These are phyloP conservation scores for Neurospora sp. DNA, from an alignment of 495 filamentous ascomycete genomes.

Conservation along the genomic window DNA sequence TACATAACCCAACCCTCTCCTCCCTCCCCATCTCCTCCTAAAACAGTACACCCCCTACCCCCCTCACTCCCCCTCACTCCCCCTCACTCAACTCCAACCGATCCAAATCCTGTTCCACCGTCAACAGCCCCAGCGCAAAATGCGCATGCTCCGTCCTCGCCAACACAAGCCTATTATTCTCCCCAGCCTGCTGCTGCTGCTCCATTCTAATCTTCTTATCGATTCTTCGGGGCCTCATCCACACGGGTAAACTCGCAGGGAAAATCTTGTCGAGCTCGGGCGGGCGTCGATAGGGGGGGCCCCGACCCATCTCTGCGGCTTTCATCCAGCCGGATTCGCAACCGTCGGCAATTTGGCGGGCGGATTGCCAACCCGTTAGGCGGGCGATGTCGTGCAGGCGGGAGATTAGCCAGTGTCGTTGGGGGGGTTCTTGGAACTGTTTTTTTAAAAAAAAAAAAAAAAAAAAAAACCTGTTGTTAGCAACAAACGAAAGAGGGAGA, in stretches of 20 bases:
- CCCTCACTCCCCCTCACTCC: background rate
- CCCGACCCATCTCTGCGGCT: constrained; percentile 58
- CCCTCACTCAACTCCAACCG: constrained; percentile 29
- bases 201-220: constrained; percentile 26
- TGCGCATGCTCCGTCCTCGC: constrained; percentile 39
- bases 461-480: too few species aligned
- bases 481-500: too few species aligned
- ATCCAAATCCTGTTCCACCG: constrained; percentile 42
- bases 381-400: constrained; percentile 65
- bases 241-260: constrained; percentile 22
- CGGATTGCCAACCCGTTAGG: constrained; percentile 79
- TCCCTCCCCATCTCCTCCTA: too few species aligned
- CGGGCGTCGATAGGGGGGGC: constrained; percentile 60
- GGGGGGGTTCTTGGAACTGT: constrained; percentile 44
- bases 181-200: constrained; percentile 23
- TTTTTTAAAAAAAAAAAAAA: too few species aligned
- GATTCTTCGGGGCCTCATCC: constrained; percentile 30
- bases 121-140: constrained; percentile 43
- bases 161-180: constrained; percentile 29
- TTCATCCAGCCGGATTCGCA: constrained; percentile 78
- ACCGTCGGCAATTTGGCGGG: constrained; percentile 65
- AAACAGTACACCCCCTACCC: too few species aligned
- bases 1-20: too few species aligned
- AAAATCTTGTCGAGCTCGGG: constrained; percentile 24
- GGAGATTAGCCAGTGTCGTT: constrained; percentile 66